Percentiles rank a stretch among this genome's conserved stretches.
phyloP scores from a whole-genome alignment of 352 stramenopile species.

The Globisporangium nagaii region DNA sequence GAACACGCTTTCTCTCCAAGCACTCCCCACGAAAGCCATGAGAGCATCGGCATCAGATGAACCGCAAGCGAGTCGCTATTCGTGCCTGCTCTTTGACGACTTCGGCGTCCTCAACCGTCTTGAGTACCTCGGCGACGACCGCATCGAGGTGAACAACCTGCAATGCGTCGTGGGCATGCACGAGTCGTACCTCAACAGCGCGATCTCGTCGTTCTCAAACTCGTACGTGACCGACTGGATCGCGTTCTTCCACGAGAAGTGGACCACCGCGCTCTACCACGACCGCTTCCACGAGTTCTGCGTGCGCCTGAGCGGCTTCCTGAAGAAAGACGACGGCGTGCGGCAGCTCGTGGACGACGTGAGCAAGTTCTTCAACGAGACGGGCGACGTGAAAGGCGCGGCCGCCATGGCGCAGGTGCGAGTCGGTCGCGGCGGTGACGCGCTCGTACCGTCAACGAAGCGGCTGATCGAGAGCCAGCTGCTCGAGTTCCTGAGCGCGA shows the following conservation, averaged over 20 bases:
- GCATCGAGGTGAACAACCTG: slow-evolving; percentile 61
- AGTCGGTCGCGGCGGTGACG: slow-evolving; percentile 56
- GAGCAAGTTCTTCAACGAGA: slow-evolving; percentile 49
- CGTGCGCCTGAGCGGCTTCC: slow-evolving; percentile 38
- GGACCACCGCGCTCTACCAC: slow-evolving; percentile 66
- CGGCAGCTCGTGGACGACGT: slow-evolving; percentile 59
- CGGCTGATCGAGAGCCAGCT: slow-evolving; percentile 73
- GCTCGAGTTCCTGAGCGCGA: slow-evolving; percentile 67
- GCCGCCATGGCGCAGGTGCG: slow-evolving; percentile 51
- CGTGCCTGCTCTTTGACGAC: slow-evolving; percentile 71
- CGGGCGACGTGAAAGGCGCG: slow-evolving; percentile 59
- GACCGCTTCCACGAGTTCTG: slow-evolving; percentile 79
- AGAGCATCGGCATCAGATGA: slow-evolving; percentile 9
- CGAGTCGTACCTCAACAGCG: slow-evolving; percentile 84
- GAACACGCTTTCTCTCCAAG: slow-evolving; percentile 60
- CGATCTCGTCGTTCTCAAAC: slow-evolving; percentile 62
- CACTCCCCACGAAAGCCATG: slow-evolving; percentile 41
- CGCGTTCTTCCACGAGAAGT: slow-evolving; percentile 76
- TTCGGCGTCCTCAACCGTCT: slow-evolving; percentile 65
- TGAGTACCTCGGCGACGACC: slow-evolving; percentile 56
- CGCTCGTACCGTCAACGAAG: slow-evolving; percentile 60
- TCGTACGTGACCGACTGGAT: slow-evolving; percentile 80
- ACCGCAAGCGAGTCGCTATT: slow-evolving; percentile 31
- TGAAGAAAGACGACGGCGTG: slow-evolving; percentile 70
- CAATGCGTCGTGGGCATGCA: slow-evolving; percentile 76